Conservation (phyloP, 2,329 filamentous ascomycete genomes). For the Exophiala dermatitidis region DNA sequence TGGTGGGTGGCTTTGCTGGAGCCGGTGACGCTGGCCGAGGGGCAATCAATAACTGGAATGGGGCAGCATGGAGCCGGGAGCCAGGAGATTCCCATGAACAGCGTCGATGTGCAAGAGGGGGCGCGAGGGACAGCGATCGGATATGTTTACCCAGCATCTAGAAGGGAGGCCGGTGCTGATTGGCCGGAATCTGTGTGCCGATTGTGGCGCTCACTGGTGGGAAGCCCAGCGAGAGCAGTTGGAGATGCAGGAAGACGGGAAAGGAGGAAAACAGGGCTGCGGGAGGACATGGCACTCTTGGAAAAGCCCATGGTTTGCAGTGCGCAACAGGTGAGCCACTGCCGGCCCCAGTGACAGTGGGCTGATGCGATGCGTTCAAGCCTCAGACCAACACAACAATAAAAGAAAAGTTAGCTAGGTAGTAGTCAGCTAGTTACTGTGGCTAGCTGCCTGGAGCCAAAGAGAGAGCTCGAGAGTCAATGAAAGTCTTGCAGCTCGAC, state of each 20-base stretch:
- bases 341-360: not conserved
- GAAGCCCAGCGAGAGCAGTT: not conserved
- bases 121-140: not conserved
- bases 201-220: not conserved
- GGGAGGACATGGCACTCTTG: not conserved
- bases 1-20: not conserved
- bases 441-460: too few relatives aligned
- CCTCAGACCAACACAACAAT: not conserved
- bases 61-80: not conserved
- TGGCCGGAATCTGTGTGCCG: not conserved
- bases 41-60: not conserved
- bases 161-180: not conserved
- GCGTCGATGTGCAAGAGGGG: not conserved
- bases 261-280: not conserved
- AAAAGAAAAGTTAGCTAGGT: too few relatives aligned
- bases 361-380: not conserved
- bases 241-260: not conserved
- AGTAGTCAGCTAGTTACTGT: too few relatives aligned
- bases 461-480: too few relatives aligned
- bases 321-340: not conserved
- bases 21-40: not conserved
- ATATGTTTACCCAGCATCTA: not conserved
- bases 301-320: not conserved
- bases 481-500: too few relatives aligned
- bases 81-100: not conserved